Evolutionary conservation across 805 yeast species (phyloP), one percentile per base, ranked within the genome.

Genomic region (Candida pseudofarinosa): DNA sequence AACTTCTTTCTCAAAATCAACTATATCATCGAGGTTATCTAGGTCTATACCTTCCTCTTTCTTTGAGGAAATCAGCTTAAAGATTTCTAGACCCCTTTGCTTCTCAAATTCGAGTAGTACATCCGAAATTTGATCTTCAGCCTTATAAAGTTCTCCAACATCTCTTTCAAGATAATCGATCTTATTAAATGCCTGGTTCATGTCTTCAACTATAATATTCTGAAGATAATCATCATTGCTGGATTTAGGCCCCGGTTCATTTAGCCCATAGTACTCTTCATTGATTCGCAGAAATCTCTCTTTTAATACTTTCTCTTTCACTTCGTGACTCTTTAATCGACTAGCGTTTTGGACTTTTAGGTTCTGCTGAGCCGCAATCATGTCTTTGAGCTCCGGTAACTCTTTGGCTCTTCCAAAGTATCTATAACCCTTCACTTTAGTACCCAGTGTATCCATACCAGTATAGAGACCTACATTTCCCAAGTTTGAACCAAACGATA

Each of bases 401-500:
- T 88, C 91, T 40, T 78, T 71, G 0, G 96, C 96, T 38, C 96
- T 63, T 0, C 97, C 97, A 62, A 80, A 90, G 60, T 85, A 90
- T 42, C 84, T 65, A 49, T 79, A 80, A 0, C 88, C 88, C 33
- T 74, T 67, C 1, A 76, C 57, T 14, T 52, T 46, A 4, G 49
- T 31, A 6, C 66, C 65, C 19, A 47, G 19, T 31, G 45, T 45
- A 16, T 44, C 56, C 8, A 35, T 51, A 38, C 38, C 23, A 44
- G 46, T 19, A 14, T 20, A 15, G 38, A 40, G 35, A 16, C 59
- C 58, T 33, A 45, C 33, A 32, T 40, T 32, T 23, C 51, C 51
- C 36, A 60, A 41, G 33, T 56, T 53, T 18, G 55, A 51, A 15
- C 60, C 61, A 42, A 51, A 52, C 36, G 48, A 59, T 15, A 77